phyloP scores from a whole-genome alignment of 441 rosid genomes.

The Capsella rubella region DNA sequence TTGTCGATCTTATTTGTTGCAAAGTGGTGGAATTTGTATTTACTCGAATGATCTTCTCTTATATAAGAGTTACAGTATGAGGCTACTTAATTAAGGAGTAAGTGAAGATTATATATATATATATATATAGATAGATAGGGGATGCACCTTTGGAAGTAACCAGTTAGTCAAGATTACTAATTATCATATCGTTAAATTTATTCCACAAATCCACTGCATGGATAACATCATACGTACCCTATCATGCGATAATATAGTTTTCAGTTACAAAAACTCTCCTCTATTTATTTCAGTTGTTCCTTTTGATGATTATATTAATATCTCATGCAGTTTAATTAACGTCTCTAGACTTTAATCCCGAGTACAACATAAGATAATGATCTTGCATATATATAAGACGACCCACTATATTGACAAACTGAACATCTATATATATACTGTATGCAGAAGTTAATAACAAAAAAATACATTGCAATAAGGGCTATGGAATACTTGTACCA shows the following conservation, averaged over 20 bases:
- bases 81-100: neutral
- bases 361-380: neutral
- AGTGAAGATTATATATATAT: neutral
- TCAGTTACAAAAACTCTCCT: constrained; percentile 16
- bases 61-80: neutral
- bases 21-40: neutral
- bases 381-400: neutral
- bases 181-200: neutral
- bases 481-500: neutral
- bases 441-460: neutral
- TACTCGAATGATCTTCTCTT: neutral
- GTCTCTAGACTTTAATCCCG: neutral
- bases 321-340: neutral
- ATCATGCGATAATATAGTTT: neutral
- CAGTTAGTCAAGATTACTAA: constrained; percentile 18
- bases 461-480: neutral
- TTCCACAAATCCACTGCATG: constrained; percentile 34
- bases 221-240: constrained; percentile 4
- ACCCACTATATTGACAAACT: neutral
- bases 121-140: neutral
- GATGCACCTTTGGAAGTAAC: neutral
- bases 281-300: neutral
- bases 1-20: neutral
- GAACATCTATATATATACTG: neutral
- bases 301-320: neutral